Evolutionary conservation across 2,329 filamentous ascomycete species (phyloP), one percentile per base, ranked within the genome.

Genomic region (Hypoxylon sp.): DNA sequence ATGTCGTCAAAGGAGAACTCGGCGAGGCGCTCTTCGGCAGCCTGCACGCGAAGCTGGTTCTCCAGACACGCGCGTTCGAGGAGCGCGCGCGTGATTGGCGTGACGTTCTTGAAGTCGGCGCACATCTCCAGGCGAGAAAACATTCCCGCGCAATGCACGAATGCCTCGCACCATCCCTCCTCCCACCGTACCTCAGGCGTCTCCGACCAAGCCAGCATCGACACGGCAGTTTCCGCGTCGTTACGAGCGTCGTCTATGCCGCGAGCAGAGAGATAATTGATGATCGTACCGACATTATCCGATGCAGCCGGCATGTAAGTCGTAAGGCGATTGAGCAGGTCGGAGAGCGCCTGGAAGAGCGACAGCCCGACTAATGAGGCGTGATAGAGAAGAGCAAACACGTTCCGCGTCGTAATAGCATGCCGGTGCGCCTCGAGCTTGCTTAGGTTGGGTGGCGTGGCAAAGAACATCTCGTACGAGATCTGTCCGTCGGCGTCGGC

Each of bases 111-210:
- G 70, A 83, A 90, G 64, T 88, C 87, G 9, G 80, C 73, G 18
- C 77, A 79, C 3, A 66, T 64, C 59, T 86, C 81, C n/a, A 86
- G 71, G 20, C 73, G 76, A 40, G 69, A 77, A 68, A 82, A 86
- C 81, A 89, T 85, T 21, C 88, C 88, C 2, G 82, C 83, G 62
- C 84, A 84, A 68, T 91, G 88, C 5, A 85, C 77, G 65, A 89
- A 91, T 21, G 82, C 81, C 69, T 90, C 88, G 13, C 83, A 79
- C 80, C 87, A 91, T 1, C 87, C 86, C 61, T 87, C 83, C 40
- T 85, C 80, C 86, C 87, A 89, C 4, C 79, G 79, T 7, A 90
- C 82, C 15, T 77, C 80, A 2, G 81, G 77, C n/a, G 78, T 78
- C 64, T 91, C 88, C 2, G 85, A 82, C 84, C 87, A 91, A 0